Base-by-base conservation (phyloP, 371 early-diverging fungal species). In the Mortierella sp. region DNA sequence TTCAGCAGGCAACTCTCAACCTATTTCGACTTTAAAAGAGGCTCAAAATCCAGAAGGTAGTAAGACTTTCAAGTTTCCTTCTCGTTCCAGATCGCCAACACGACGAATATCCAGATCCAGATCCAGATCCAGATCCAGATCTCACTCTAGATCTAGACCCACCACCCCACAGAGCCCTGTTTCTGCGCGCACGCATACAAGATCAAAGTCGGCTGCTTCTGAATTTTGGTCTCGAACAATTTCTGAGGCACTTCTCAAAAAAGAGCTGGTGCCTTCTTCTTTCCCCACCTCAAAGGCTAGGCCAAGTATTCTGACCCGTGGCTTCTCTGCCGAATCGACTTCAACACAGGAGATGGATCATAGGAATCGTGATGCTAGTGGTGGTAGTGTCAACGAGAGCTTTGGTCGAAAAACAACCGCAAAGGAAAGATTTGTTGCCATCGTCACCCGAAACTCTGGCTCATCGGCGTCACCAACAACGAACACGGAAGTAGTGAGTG, bases 241-340 rank as follows among this genome's bases (percentile, higher is more conserved):
- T 57, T 61, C 77, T 7, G 77, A 72, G 22, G 15, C 61, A 1
- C 45, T 69, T 22, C 10, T 50, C 16, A 52, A 63, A 19, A 65
- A 72, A 55, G 72, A 69, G 16, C 60, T 33, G 41, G 50, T 59
- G 24, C 65, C 60, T 13, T 66, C 67, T 2, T 69, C 77, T 4
- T 58, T 68, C 15, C 59, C 77, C 41, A n/a, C 57, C 0, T 55
- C 66, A 21, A 65, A 59, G 57, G 16, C 53, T 7, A 72, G 77
- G 3, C 77, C 77, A 38, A 66, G 58, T 52, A 62, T 77, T 48
- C 16, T 77, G 53, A 65, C 60, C 10, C 53, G 77, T 21, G 77
- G 77, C 13, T 69, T 77, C 65, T 77, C 77, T 28, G 69, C 72
- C 0, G 77, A 77, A n/a, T 77, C 77, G 15, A 61, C 45, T 24